Conservation (phyloP, 306 rosid species). For the Fagus sylvatica region DNA sequence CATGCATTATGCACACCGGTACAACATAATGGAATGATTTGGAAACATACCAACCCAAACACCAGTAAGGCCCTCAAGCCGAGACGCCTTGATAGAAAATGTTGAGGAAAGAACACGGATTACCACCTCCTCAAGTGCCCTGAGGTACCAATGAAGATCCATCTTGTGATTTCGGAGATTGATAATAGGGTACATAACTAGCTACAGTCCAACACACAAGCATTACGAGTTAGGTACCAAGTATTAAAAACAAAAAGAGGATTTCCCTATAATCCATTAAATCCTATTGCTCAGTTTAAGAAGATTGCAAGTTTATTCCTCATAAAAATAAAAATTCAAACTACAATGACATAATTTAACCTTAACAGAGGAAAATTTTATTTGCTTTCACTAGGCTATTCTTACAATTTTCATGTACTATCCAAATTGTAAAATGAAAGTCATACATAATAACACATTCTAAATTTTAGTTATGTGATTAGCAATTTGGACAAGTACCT, state of each 20-base stretch:
- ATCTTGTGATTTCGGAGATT: constrained; percentile 79
- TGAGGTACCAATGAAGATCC: constrained; percentile 93
- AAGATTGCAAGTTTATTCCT: too few relatives aligned
- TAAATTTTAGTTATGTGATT: background rate
- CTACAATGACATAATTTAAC: too few relatives aligned
- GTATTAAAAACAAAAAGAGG: background rate
- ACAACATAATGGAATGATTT: background rate
- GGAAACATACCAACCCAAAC: constrained; percentile 79
- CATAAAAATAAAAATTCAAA: too few relatives aligned
- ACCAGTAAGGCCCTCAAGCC: constrained; percentile 75
- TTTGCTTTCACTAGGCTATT: too few relatives aligned
- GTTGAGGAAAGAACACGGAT: constrained; percentile 68
- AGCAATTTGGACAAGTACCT: constrained; percentile 24
- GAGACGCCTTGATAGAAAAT: constrained; percentile 73
- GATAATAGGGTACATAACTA: constrained; percentile 82
- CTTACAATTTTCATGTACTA: too few relatives aligned
- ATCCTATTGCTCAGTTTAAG: background rate
- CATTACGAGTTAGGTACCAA: background rate
- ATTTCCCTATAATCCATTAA: background rate
- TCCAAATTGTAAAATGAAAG: background rate
- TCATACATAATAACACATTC: background rate
- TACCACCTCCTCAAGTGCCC: constrained; percentile 82
- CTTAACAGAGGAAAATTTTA: too few relatives aligned
- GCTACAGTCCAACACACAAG: constrained; percentile 44
- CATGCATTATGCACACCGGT: background rate